Conservation (phyloP, 2,329 filamentous ascomycete genomes). For the Trichoderma cornu-damae region DNA sequence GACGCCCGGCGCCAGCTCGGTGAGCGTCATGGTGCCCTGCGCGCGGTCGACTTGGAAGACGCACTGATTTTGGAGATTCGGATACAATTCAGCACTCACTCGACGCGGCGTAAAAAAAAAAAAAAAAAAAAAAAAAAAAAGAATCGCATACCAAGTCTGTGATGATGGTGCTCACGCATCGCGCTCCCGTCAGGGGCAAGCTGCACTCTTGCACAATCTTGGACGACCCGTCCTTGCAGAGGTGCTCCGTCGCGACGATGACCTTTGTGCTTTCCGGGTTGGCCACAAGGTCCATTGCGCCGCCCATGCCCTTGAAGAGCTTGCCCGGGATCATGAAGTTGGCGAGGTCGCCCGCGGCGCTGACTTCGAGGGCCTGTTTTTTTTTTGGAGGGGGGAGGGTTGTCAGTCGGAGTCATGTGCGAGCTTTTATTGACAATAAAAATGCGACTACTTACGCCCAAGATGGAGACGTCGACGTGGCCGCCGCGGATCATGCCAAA, state of each 20-base stretch:
- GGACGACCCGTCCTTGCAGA: constrained; percentile 61
- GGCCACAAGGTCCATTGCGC: constrained; percentile 67
- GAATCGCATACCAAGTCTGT: constrained; percentile 68
- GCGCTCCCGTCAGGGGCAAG: constrained; percentile 60
- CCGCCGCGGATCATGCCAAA: constrained; percentile 86
- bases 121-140: constrained; percentile 28
- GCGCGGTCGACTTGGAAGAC: constrained; percentile 64
- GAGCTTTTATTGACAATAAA: too few relatives aligned
- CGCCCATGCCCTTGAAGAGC: constrained; percentile 82
- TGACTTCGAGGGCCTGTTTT: constrained; percentile 74
- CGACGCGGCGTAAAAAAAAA: background rate
- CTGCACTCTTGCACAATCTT: constrained; percentile 62
- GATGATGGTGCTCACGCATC: constrained; percentile 66
- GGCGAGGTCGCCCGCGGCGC: constrained; percentile 70
- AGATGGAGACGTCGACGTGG: constrained; percentile 76
- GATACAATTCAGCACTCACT: background rate
- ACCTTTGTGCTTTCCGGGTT: constrained; percentile 69
- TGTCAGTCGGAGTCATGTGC: too few relatives aligned
- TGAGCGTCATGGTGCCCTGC: constrained; percentile 59
- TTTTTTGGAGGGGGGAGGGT: too few relatives aligned
- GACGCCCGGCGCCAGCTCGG: constrained; percentile 65
- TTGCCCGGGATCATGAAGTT: constrained; percentile 92
- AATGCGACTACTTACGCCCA: constrained; percentile 59
- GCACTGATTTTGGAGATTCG: too few relatives aligned
- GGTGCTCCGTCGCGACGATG: constrained; percentile 65